Evolutionary conservation across 352 stramenopile species (phyloP), one percentile per base, ranked within the genome.

Genomic region (Phytophthora pseudosyringae): DNA sequence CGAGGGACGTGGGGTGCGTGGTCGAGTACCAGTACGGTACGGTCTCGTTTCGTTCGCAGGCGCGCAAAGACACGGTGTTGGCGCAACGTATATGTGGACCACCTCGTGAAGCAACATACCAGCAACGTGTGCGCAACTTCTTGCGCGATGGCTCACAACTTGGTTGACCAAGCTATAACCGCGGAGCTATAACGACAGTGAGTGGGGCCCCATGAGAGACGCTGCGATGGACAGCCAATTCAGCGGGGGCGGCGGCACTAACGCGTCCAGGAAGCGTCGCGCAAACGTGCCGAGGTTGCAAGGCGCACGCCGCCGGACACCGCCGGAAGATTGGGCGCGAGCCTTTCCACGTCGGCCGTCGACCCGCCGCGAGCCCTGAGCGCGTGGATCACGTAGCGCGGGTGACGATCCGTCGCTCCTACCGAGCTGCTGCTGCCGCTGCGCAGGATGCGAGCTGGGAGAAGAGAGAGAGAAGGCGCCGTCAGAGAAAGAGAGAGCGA

Each of bases 291-390:
- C 32, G 47, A 54, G 47, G 40, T 11, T 32, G 41, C 18, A 44
- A 53, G 46, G 40, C 41, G 29, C n/a, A 41, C 46, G 46, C 15
- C 46, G 5, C 8, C 45, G 4, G 13, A 8, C 31, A 53, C 39
- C 59, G 25, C 49, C 33, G 59, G 50, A 61, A 62, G 49, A 56
- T 61, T 67, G 26, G 13, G 54, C 6, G 18, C 18, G 18, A 58
- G 46, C 32, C 46, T 51, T 64, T 57, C 36, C 57, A 41, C 40
- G 26, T 18, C 26, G 36, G n/a, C 0, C 21, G 21, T 47, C 55
- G 41, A 59, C 47, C 25, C 47, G 39, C 49, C 58, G 56, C 57
- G 56, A 59, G 15, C 7, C 36, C 1, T 12, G 9, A 18, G 5
- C 12, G 15, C 53, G 58, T 48, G 45, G 55, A 21, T 11, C 26